phyloP scores from a whole-genome alignment of 257 asterid genomes.

The Solanum pinnatisectum region DNA sequence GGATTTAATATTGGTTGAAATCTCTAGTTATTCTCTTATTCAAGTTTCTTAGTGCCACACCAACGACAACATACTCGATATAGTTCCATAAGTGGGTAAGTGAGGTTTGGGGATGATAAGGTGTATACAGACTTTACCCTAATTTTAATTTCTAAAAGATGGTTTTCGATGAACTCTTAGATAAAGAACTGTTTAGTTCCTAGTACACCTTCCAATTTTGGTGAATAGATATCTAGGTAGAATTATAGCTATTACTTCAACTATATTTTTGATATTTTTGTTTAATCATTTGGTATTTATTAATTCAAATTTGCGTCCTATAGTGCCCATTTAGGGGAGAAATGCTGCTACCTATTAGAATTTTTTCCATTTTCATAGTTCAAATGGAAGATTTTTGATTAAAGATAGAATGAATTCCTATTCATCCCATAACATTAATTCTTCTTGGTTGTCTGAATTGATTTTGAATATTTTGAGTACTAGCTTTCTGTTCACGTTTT shows the following conservation, averaged over 20 bases:
- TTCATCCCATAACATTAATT: too few species aligned
- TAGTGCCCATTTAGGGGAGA: neutral
- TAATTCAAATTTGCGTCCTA: neutral
- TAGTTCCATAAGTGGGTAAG: neutral
- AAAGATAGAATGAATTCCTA: too few species aligned
- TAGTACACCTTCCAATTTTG: neutral
- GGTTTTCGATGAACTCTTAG: neutral
- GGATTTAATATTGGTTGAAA: neutral
- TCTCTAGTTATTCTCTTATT: neutral
- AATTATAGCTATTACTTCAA: neutral
- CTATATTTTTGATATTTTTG: neutral
- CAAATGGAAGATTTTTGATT: neutral
- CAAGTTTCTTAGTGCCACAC: neutral
- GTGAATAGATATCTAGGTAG: neutral
- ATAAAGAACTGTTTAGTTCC: neutral
- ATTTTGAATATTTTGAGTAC: neutral
- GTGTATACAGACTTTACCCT: neutral
- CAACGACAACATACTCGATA: neutral
- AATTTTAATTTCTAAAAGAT: too few species aligned
- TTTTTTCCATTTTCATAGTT: neutral
- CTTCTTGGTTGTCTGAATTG: too few species aligned
- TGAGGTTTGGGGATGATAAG: neutral
- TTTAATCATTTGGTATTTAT: neutral
- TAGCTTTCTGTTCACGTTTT: neutral
- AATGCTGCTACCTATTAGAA: neutral